These are phyloP conservation scores for Falciphora oryzae DNA, from an alignment of 2,329 filamentous ascomycete genomes.

Conservation along the genomic window DNA sequence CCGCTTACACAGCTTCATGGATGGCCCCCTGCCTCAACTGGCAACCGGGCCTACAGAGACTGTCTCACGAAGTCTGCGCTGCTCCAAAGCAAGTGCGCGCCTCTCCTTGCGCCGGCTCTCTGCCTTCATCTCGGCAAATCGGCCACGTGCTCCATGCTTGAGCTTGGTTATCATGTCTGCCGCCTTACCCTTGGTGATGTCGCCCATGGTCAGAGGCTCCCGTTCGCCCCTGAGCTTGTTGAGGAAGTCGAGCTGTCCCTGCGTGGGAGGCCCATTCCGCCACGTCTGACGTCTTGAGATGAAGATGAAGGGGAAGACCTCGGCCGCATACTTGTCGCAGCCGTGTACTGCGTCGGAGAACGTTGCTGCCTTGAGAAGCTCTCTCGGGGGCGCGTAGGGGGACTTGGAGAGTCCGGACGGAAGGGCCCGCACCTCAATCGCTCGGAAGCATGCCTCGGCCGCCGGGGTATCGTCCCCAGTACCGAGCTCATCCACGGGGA, in stretches of 20 bases:
- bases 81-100: conserved; percentile 19
- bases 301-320: conserved; percentile 60
- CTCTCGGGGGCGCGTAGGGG: conserved; percentile 63
- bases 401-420: conserved; percentile 39
- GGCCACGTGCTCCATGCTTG: conserved; percentile 71
- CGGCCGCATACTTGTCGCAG: conserved; percentile 72
- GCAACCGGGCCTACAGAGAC: conserved; percentile 51
- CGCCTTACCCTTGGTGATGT: conserved; percentile 73
- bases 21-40: background rate
- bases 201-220: conserved; percentile 46
- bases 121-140: conserved; percentile 47
- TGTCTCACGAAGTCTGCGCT: conserved; percentile 39
- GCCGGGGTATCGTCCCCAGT: conserved; percentile 23
- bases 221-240: conserved; percentile 56
- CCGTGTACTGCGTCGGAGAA: conserved; percentile 75
- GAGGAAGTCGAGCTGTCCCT: conserved; percentile 61
- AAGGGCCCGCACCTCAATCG: conserved; percentile 42
- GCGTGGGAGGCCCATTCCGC: conserved; percentile 60
- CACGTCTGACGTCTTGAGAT: conserved; percentile 63
- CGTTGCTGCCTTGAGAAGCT: conserved; percentile 58
- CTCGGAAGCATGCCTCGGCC: conserved; percentile 31
- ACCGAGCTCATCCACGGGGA: conserved; percentile 8
- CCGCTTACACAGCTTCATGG: background rate
- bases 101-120: conserved; percentile 45
- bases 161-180: conserved; percentile 90